phyloP scores from a whole-genome alignment of 306 rosid species.

The Ceratonia siliqua region DNA sequence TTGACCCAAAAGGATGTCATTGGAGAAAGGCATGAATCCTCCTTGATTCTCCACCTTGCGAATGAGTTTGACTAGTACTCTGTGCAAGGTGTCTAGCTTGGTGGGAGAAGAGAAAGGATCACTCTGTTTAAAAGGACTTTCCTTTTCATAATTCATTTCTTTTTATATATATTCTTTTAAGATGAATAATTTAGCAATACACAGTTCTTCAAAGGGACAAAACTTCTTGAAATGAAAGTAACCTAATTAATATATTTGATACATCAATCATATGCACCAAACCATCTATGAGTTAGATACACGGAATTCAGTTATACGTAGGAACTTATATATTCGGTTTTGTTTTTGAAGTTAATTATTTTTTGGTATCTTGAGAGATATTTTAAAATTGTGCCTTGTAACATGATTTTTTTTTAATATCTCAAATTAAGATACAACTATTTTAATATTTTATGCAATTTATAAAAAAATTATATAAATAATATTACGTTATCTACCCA shows the following conservation, averaged over 20 bases:
- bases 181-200: neutral
- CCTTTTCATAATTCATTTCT: slow-evolving; percentile 23
- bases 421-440: too few species aligned
- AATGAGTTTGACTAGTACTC: slow-evolving; percentile 23
- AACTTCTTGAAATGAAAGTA: neutral
- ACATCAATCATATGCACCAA: neutral
- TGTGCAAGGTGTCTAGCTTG: neutral
- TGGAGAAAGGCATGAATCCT: slow-evolving; percentile 35
- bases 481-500: too few species aligned
- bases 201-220: neutral
- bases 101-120: slow-evolving; percentile 14
- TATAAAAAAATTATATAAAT: too few species aligned
- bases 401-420: too few species aligned
- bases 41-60: slow-evolving; percentile 34
- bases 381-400: too few species aligned
- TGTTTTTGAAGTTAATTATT: too few species aligned
- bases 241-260: neutral
- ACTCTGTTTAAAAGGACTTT: neutral
- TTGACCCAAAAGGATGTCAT: slow-evolving; percentile 1
- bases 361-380: too few species aligned
- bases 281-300: neutral
- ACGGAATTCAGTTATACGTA: slow-evolving; percentile 2
- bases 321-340: neutral
- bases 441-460: too few species aligned
- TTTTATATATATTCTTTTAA: neutral